A percentile compares a stretch with the other conserved stretches of the same genome.
phyloP scores from a whole-genome alignment of 306 rosid genomes.

The Chamaecrista fasciculata region DNA sequence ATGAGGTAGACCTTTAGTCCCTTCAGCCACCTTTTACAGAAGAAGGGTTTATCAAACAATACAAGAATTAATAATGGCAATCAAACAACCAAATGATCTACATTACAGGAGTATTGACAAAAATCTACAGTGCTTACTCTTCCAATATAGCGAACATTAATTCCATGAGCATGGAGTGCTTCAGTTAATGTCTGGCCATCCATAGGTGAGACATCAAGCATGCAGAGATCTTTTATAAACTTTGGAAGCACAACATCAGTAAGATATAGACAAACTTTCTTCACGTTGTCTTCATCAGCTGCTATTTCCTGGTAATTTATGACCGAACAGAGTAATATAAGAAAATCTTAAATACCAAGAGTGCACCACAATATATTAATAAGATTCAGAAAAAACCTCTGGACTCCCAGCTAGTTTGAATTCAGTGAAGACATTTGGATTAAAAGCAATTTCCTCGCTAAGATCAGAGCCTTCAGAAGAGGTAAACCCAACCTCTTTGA shows the following conservation, averaged over 20 bases:
- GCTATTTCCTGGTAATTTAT: conserved; percentile 65
- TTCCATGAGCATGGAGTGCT: conserved; percentile 98
- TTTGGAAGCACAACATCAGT: conserved; percentile 84
- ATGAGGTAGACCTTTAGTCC: conserved; percentile 92
- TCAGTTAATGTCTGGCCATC: conserved; percentile 97
- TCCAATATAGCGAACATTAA: conserved; percentile 94
- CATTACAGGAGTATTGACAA: conserved; percentile 2
- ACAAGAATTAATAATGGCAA: background rate
- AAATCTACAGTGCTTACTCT: conserved; percentile 52
- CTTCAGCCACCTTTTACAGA: conserved; percentile 74
- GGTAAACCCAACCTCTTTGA: conserved; percentile 42
- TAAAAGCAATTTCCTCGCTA: conserved; percentile 60
- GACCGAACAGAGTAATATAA: conserved; percentile 23
- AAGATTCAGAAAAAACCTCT: conserved; percentile 44
- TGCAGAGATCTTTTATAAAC: conserved; percentile 93
- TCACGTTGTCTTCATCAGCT: conserved; percentile 85
- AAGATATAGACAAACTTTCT: conserved; percentile 75
- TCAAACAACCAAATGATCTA: conserved; percentile 9
- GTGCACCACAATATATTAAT: conserved; percentile 15
- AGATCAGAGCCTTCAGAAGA: conserved; percentile 36
- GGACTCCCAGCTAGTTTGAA: conserved; percentile 81
- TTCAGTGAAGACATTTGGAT: conserved; percentile 93
- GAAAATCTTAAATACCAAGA: conserved; percentile 22
- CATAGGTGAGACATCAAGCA: conserved; percentile 98
- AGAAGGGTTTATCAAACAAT: conserved; percentile 27